phyloP scores from a whole-genome alignment of 2,329 filamentous ascomycete genomes.

The Colletotrichum coccodes region DNA sequence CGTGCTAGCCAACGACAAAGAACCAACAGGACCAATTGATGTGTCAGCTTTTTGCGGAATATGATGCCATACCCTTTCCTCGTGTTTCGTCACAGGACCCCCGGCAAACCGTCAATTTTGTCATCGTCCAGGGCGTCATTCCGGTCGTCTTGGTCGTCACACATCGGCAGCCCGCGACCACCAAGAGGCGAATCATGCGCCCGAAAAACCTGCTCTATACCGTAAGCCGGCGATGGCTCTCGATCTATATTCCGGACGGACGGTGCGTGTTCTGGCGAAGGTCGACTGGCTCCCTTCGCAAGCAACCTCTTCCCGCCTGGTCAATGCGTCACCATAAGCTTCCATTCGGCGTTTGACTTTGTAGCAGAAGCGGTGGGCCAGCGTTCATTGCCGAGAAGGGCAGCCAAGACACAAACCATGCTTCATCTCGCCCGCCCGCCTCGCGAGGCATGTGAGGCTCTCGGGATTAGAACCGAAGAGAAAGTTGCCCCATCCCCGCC shows the following conservation, averaged over 20 bases:
- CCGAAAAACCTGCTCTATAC: neutral
- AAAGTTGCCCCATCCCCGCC: conserved; percentile 11
- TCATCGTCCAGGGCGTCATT: neutral
- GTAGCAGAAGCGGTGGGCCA: neutral
- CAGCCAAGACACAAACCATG: conserved; percentile 30
- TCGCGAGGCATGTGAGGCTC: conserved; percentile 12
- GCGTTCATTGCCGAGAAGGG: conserved; percentile 18
- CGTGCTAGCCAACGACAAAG: neutral
- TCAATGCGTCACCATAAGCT: neutral
- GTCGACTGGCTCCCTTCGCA: neutral
- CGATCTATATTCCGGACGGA: neutral
- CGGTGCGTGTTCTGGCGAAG: neutral
- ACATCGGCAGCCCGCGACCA: neutral
- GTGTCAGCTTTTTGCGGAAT: neutral
- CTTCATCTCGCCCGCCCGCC: neutral
- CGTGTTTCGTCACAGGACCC: neutral
- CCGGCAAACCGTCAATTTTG: neutral
- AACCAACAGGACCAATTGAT: neutral
- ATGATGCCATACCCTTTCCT: neutral
- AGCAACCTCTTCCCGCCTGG: neutral
- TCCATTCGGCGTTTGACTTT: neutral
- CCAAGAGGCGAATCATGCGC: neutral
- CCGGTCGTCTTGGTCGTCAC: neutral
- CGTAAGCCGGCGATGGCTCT: neutral
- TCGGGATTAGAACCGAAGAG: neutral